Evolutionary conservation across 2,329 filamentous ascomycete species (phyloP).

Genomic region (Arthrobotrys megalospora): DNA sequence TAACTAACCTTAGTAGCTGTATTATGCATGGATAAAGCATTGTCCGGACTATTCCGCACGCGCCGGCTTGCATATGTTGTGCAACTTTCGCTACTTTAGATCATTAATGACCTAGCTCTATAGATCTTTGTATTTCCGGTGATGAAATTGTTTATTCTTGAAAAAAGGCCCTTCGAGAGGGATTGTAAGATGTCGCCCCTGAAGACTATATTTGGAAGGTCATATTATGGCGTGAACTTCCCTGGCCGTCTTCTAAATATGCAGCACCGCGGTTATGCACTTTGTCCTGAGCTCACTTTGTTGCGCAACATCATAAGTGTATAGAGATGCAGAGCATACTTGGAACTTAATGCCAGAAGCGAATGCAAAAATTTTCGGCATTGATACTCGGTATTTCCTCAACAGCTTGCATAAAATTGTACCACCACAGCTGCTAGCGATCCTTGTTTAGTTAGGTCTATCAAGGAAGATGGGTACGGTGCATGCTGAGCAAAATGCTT

Average conservation of each 20-base stretch:
- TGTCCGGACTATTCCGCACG: background rate
- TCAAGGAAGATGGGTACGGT: background rate
- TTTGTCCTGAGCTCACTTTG: too few relatives aligned
- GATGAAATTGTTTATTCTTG: background rate
- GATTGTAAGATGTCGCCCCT: too few relatives aligned
- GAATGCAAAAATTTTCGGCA: background rate
- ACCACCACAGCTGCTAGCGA: background rate
- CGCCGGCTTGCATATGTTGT: constrained; percentile 21
- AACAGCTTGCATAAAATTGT: background rate
- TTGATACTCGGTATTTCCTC: background rate
- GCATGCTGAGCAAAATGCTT: background rate
- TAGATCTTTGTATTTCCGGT: constrained; percentile 3
- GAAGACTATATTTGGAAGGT: background rate
- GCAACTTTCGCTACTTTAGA: constrained; percentile 11
- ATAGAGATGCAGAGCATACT: too few relatives aligned
- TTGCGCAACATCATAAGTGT: too few relatives aligned
- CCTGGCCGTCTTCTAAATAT: too few relatives aligned
- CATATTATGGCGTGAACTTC: background rate
- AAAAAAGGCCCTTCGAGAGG: background rate
- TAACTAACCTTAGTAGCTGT: background rate
- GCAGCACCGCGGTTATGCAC: too few relatives aligned
- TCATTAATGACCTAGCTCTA: constrained; percentile 5
- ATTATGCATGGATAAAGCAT: background rate
- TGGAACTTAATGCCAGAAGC: too few relatives aligned
- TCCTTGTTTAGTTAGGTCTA: background rate